Evolutionary conservation across 345 rosid species (phyloP).

Genomic region (Stellera chamaejasme): DNA sequence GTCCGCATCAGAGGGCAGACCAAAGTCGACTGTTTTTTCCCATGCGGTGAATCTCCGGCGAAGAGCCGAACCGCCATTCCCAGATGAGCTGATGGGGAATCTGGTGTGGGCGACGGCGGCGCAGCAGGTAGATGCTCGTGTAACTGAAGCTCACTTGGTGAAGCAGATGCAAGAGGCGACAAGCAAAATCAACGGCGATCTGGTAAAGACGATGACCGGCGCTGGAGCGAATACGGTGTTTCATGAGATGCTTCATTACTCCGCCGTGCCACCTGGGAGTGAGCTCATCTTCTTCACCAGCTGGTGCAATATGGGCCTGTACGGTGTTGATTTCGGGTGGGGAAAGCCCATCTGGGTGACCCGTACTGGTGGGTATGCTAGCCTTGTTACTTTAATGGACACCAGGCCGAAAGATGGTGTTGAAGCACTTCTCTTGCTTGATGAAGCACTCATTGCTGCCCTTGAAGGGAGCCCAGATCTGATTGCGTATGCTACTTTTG

Average conservation of each 20-base stretch:
- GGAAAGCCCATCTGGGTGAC: slow-evolving; percentile 13
- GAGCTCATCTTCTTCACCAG: slow-evolving; percentile 1
- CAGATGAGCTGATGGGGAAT: no score
- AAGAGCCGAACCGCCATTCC: no score
- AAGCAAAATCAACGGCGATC: background rate
- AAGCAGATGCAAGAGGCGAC: no score
- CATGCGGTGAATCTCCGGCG: no score
- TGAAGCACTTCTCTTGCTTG: slow-evolving; percentile 1
- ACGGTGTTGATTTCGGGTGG: slow-evolving; percentile 20
- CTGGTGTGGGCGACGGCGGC: no score
- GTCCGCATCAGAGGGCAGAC: no score
- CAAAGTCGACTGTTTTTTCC: no score
- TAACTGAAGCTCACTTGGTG: no score
- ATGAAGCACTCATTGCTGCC: background rate
- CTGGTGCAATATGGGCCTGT: slow-evolving; percentile 4
- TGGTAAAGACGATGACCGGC: background rate
- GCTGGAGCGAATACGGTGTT: no score
- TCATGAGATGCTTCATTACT: no score
- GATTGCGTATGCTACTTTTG: slow-evolving; percentile 4
- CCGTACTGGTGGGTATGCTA: background rate
- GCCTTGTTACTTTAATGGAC: background rate
- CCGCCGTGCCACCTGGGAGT: background rate
- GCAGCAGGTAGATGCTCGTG: no score
- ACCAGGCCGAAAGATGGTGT: slow-evolving; percentile 4
- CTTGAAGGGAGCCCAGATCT: background rate